These are phyloP conservation scores for Circinella minor DNA, from an alignment of 371 early-diverging fungal genomes.

Conservation along the genomic window DNA sequence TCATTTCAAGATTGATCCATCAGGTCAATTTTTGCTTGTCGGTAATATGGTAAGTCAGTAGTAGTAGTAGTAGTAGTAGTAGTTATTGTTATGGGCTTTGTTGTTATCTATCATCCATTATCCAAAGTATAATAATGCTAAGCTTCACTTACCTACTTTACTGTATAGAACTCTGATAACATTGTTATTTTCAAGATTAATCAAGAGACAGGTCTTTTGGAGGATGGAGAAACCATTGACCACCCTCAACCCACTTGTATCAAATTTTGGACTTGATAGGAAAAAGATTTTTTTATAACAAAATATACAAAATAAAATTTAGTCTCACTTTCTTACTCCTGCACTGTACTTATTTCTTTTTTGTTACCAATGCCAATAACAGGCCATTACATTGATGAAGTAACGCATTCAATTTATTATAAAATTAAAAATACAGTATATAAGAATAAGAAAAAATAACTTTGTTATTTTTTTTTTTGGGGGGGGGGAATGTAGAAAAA, in stretches of 20 bases:
- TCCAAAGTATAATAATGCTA: too few relatives aligned
- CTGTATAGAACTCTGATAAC: constrained; percentile 39
- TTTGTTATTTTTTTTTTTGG: neutral
- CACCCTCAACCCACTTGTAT: constrained; percentile 49
- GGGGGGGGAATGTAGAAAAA: neutral
- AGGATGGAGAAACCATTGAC: constrained; percentile 25
- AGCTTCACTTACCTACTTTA: too few relatives aligned
- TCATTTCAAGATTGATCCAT: constrained; percentile 47
- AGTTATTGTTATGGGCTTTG: too few relatives aligned
- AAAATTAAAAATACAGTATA: too few relatives aligned
- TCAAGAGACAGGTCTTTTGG: constrained; percentile 32
- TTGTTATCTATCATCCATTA: too few relatives aligned
- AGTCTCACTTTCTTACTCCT: too few relatives aligned
- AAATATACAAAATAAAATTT: neutral
- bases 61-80: too few relatives aligned
- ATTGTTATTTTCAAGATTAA: constrained; percentile 44
- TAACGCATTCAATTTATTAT: neutral
- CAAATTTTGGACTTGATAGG: constrained; percentile 22
- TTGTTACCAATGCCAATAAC: constrained; percentile 6
- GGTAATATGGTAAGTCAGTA: constrained; percentile 37
- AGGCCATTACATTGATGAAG: constrained; percentile 6
- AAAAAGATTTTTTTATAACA: neutral
- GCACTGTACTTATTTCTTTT: neutral
- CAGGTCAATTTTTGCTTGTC: constrained; percentile 41
- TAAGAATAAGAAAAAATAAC: too few relatives aligned